Evolutionary conservation across 139 green algal genomes (phyloP), one percentile per base, ranked within the genome.

Genomic region (Asterochloris erici): DNA sequence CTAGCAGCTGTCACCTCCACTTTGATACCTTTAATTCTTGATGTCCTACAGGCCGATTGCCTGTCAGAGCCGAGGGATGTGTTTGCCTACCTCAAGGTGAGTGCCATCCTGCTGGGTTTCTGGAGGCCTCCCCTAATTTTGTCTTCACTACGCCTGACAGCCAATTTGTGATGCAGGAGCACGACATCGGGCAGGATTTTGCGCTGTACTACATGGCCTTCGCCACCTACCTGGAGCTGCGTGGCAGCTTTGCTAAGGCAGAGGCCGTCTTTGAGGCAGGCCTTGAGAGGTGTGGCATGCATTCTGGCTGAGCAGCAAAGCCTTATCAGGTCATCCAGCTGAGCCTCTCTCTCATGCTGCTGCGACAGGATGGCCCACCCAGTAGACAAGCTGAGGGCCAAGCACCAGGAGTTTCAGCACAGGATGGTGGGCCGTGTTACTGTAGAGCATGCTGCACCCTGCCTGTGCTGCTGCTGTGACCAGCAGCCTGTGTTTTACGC

Each of bases 151-250:
- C 2, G 14, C 23, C 16, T 28, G 19, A 76, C 24, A 76, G 23
- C 2, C n/a, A 38, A 9, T 38, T 17, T 81, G 76, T 23, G 17
- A 73, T 79, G 70, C 86, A 92, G 86, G 89, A 94, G 38, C 92
- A 95, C 21, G 77, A 84, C 78, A 96, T 98, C 62, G 93, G 95
- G 0, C 91, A 94, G 66, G 88, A 90, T 14, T 93, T 94, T 28
- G 88, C 93, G 0, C 85, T 99, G 16, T 98, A 91, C 83, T 98
- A 98, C 81, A 90, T 97, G 76, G 95, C 94, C 6, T 92, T 96
- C 63, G 96, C 92, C 0, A 92, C 93, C 0, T 96, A 91, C 85
- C 86, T 95, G 79, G 96, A 98, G 85, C 83, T 96, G 24, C 82
- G 87, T 6, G 89, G 91, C 61, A 92, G 90, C 85, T 96, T 90